Evolutionary conservation across 108 stramenopile genomes (phyloP), one percentile per base, ranked within the genome.

Genomic region (Bacterosira constricta): DNA sequence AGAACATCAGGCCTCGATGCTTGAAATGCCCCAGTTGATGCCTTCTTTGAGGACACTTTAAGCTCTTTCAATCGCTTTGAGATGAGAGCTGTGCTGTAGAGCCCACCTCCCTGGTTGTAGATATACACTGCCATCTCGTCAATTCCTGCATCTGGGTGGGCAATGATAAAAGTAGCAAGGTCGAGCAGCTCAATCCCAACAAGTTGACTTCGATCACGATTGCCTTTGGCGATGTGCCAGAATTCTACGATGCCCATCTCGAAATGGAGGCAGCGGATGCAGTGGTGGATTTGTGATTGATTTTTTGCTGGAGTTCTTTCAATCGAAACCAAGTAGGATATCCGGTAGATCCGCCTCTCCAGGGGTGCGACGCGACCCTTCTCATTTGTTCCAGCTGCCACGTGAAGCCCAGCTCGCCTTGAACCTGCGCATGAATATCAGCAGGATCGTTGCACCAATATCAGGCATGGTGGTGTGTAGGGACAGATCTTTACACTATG

Each of bases 11-110:
- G 50, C 3, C 18, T 41, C 26, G 41, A 17, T 11, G 66, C 66
- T 44, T 68, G 66, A 41, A 55, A 68, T 18, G 66, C 66, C 38
- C 56, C 66, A 26, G 41, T 56, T 0, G 66, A 68, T 42, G 66
- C 44, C 6, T 17, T 21, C 36, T 66, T 66, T 23, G 26, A 32
- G 1, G 65, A 35, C 18, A 52, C 35, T 2, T 55, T 13, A 21
- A 68, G 41, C 18, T 68, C 54, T 7, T 54, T 54, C 12, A 68
- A 29, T 11, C 54, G 36, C 37, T 41, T 55, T 15, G 10, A 55
- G 8, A 68, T 39, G 2, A 25, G 6, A 9, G 30, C n/a, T 2
- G 15, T 45, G 11, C 20, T 23, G 54, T 68, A 68, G 20, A 68
- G 5, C 25, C 27, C 52, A 20, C 66, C 66, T n/a, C 66, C 66